Conservation (phyloP, 208 protist genomes). For the Leishmania amazonensis region DNA sequence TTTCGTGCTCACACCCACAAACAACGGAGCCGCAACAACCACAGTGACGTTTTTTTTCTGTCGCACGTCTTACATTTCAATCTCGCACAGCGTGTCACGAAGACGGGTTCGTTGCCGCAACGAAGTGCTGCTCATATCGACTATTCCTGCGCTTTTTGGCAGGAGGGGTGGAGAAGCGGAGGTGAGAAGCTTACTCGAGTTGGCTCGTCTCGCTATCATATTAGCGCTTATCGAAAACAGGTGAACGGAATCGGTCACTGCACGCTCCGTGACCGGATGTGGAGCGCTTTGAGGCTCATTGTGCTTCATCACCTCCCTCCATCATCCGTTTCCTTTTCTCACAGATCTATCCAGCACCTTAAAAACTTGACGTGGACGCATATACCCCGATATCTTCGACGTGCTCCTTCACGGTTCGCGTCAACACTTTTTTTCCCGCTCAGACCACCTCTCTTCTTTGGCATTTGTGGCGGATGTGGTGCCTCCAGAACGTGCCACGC, state of each 20-base stretch:
- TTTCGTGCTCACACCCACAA: not conserved
- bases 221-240: not conserved
- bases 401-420: not conserved
- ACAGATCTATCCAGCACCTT: no score
- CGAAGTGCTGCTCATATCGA: not conserved
- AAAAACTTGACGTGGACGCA: not conserved
- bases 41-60: not conserved
- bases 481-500: not conserved
- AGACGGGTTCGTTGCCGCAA: not conserved
- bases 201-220: not conserved
- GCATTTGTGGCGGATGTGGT: not conserved
- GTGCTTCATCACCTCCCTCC: not conserved
- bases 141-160: not conserved
- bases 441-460: not conserved
- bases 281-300: not conserved
- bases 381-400: not conserved
- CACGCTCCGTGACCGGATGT: not conserved
- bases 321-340: not conserved
- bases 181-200: no score
- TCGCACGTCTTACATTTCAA: not conserved
- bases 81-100: not conserved
- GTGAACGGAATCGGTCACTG: not conserved
- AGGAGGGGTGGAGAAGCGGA: no score
- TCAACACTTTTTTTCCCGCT: not conserved
- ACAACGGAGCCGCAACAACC: not conserved